Conservation (phyloP, 768 basidiomycete species). For the Pleurotus pulmonarius region DNA sequence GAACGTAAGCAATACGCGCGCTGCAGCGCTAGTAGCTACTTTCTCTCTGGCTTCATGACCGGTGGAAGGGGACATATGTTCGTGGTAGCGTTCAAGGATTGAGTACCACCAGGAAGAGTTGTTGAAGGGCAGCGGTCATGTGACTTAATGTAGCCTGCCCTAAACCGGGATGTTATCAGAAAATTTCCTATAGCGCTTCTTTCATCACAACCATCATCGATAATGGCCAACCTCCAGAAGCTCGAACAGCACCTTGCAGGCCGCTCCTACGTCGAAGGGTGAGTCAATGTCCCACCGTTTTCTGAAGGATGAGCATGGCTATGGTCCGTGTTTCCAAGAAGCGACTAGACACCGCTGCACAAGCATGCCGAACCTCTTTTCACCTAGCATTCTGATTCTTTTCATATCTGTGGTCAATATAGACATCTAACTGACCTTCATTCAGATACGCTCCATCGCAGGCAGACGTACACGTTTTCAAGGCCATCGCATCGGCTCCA, state of each 20-base stretch:
- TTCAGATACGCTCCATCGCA: conserved; percentile 86
- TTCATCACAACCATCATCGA: conserved; percentile 22
- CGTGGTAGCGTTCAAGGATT: neutral
- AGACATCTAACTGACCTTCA: conserved; percentile 10
- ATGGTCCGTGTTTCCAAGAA: conserved; percentile 98
- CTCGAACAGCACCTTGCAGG: conserved; percentile 86
- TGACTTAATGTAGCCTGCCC: conserved; percentile 16
- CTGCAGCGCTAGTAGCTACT: too few species aligned
- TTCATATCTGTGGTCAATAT: neutral
- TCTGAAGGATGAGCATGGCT: conserved; percentile 66
- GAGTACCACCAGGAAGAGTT: neutral
- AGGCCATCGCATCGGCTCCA: conserved; percentile 67
- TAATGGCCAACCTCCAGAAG: conserved; percentile 64
- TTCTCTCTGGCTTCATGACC: too few species aligned
- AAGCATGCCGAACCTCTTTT: conserved; percentile 64
- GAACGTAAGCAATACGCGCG: too few species aligned
- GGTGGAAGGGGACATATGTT: neutral
- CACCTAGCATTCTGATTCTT: conserved; percentile 70
- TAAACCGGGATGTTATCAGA: conserved; percentile 15
- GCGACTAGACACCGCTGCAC: conserved; percentile 88
- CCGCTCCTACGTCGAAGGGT: conserved; percentile 92
- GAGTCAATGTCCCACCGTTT: conserved; percentile 26
- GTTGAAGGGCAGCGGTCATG: neutral
- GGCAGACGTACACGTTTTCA: conserved; percentile 91
- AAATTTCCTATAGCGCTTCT: conserved; percentile 15